Conservation (phyloP, 1,139 yeast genomes). For the Blastobotrys raffinosifermentans region DNA sequence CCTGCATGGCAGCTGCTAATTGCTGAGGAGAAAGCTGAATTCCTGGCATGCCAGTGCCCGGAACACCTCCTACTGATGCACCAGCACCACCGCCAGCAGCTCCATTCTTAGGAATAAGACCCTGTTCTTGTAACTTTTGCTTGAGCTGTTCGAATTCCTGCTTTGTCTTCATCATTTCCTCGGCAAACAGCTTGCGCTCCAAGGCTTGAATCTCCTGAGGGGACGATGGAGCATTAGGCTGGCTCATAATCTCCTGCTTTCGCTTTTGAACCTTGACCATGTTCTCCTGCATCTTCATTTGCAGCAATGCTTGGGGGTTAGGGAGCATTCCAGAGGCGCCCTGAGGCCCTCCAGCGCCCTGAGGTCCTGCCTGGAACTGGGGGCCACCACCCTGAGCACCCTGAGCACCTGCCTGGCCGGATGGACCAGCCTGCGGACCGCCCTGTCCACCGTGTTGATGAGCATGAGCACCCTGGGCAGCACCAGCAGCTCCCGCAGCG, state of each 20-base stretch:
- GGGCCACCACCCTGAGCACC: constrained; percentile 5
- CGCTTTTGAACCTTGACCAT: constrained; percentile 7
- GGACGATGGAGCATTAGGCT: constrained; percentile 8
- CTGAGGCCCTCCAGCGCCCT: constrained; percentile 9
- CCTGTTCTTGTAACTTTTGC: no score
- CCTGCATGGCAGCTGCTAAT: constrained; percentile 4
- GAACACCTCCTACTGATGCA: no score
- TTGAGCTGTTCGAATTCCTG: constrained; percentile 9
- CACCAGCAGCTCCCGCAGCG: constrained; percentile 7
- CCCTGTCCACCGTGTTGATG: constrained; percentile 5
- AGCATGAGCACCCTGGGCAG: constrained; percentile 2
- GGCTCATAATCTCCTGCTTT: constrained; percentile 7
- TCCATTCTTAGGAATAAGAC: no score
- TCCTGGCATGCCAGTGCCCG: no score
- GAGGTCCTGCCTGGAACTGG: no score
- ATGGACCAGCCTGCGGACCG: constrained; percentile 1
- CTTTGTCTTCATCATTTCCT: constrained; percentile 10
- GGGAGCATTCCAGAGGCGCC: constrained; percentile 6
- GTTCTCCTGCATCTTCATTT: constrained; percentile 14
- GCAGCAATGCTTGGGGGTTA: constrained; percentile 7
- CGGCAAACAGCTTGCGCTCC: constrained; percentile 7
- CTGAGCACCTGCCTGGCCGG: neutral
- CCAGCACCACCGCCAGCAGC: no score
- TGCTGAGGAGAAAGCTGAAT: no score
- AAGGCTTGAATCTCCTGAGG: constrained; percentile 9